Evolutionary conservation across 768 basidiomycete genomes (phyloP), one percentile per base, ranked within the genome.

Genomic region (Cytidiella melzeri): DNA sequence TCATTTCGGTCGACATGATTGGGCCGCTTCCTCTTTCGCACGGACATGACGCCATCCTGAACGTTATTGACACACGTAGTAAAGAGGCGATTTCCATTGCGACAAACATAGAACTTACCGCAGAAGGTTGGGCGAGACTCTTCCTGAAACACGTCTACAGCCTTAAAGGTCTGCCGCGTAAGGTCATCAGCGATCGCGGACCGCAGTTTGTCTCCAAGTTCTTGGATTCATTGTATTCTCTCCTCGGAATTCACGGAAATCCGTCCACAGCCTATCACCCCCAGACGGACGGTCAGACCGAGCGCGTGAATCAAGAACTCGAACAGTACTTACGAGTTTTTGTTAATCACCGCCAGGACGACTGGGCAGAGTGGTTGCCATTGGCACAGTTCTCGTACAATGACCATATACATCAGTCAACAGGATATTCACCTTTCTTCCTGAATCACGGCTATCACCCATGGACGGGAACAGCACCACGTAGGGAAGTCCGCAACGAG

Each of bases 201-300:
- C 46, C 60, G 3, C 43, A 55, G 7, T 73, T 73, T 42, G 51
- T 67, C 5, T 69, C 70, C 3, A 47, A 20, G 18, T 49, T 49
- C 38, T 23, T n/a, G 4, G 11, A 41, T 60, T 18, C 69, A 69
- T 47, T 66, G 57, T 20, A 42, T 30, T 2, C 0, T 30, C 11
- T 45, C 47, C 5, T 67, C 15, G 62, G 60, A 0, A 51, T 56
- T 4, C 19, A 48, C 2, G 45, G 53, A 43, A 55, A 52, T 4
- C 41, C 69, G 0, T 65, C 70, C 1, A 67, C 67, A 0, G 55
- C 65, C 0, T 63, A 69, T 42, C 72, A 73, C 47, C 71, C 68
- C 0, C 68, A 73, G 50, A 64, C 68, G 0, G 65, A 74, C 52
- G 69, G 71, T 1, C 66, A 68, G 42, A 68, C 69, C 2, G 68